Evolutionary conservation across 306 rosid species (phyloP).

Genomic region (Heteromeles arbutifolia): DNA sequence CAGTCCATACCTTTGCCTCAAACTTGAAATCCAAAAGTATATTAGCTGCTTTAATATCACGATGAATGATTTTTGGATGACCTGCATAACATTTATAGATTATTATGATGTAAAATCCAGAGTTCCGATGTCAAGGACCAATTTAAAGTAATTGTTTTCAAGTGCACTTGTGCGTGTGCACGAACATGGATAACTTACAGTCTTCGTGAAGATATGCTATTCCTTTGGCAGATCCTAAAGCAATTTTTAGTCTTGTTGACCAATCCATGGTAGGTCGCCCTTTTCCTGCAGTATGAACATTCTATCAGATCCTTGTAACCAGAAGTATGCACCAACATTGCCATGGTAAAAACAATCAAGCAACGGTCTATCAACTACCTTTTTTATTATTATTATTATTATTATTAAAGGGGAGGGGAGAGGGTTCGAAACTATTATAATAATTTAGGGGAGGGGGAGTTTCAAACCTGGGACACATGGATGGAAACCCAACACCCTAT

Average conservation of each 20-base stretch:
- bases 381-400: neutral
- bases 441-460: too few relatives aligned
- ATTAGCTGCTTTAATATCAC: constrained; percentile 87
- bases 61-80: constrained; percentile 96
- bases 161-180: neutral
- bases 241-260: constrained; percentile 73
- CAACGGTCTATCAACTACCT: neutral
- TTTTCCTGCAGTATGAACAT: constrained; percentile 47
- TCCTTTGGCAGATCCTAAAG: constrained; percentile 95
- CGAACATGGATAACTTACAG: constrained; percentile 43
- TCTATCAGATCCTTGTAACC: constrained; percentile 19
- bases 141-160: neutral
- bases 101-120: constrained; percentile 4
- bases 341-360: neutral
- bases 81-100: constrained; percentile 37
- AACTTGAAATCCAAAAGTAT: constrained; percentile 87
- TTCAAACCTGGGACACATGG: too few relatives aligned
- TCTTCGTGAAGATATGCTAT: constrained; percentile 96
- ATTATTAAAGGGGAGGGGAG: too few relatives aligned
- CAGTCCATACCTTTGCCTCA: constrained; percentile 68
- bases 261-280: constrained; percentile 93
- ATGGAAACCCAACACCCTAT: too few relatives aligned
- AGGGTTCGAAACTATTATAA: too few relatives aligned
- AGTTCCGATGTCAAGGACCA: neutral
- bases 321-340: neutral